Evolutionary conservation across 805 yeast genomes (phyloP).

Genomic region (Kodamaea leandrae): DNA sequence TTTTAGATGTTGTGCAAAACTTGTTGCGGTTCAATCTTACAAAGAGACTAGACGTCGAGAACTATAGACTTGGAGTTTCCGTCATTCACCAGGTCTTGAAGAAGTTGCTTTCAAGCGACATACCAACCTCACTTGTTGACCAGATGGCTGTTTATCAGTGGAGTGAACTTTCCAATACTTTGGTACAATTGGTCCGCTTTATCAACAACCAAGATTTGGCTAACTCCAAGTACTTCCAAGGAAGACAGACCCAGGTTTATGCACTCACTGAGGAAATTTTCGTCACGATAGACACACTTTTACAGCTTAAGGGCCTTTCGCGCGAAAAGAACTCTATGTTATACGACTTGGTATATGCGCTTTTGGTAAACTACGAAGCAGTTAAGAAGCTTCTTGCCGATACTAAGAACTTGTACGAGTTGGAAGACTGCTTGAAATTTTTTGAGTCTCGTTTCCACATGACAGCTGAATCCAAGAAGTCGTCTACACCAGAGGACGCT

Average conservation of each 20-base stretch:
- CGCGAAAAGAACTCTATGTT: constrained; percentile 17
- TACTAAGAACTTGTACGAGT: constrained; percentile 13
- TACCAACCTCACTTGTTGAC: constrained; percentile 22
- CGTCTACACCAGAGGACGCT: constrained; percentile 5
- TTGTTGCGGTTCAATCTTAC: constrained; percentile 39
- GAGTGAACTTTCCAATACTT: constrained; percentile 32
- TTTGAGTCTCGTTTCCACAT: constrained; percentile 19
- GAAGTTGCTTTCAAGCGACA: constrained; percentile 16
- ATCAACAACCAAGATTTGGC: constrained; percentile 19
- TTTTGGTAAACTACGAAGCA: constrained; percentile 25
- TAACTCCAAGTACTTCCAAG: constrained; percentile 16
- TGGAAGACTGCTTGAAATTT: constrained; percentile 18
- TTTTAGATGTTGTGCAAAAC: constrained; percentile 29
- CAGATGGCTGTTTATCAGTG: constrained; percentile 19
- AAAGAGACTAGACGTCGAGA: constrained; percentile 30
- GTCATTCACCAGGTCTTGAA: constrained; percentile 25
- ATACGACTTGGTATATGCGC: constrained; percentile 30
- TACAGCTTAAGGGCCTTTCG: constrained; percentile 19
- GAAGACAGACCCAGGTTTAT: constrained; percentile 12
- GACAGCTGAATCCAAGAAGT: constrained; percentile 11
- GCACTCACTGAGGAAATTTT: constrained; percentile 27
- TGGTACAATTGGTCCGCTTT: constrained; percentile 32
- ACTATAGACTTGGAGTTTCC: constrained; percentile 26
- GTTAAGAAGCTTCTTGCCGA: constrained; percentile 17
- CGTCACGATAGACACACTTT: constrained; percentile 17